Conservation (phyloP, 495 filamentous ascomycete species). For the Chaetomium fimeti region DNA sequence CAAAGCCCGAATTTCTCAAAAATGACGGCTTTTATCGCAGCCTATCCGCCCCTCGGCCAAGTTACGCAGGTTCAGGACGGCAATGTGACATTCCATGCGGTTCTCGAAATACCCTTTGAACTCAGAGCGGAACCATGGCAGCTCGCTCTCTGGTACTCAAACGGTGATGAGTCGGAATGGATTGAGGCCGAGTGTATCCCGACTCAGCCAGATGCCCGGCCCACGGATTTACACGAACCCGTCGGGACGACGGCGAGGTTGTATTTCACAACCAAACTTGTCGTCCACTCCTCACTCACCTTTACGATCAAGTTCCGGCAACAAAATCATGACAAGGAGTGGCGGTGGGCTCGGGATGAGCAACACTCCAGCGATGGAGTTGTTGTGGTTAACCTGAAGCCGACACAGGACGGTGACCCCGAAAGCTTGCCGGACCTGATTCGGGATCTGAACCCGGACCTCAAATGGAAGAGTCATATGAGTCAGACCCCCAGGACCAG, state of each 20-base stretch:
- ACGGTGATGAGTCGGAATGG: conserved; percentile 44
- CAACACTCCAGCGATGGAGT: conserved; percentile 61
- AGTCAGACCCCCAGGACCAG: conserved; percentile 70
- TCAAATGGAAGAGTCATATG: conserved; percentile 54
- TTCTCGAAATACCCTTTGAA: conserved; percentile 64
- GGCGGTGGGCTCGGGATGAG: conserved; percentile 75
- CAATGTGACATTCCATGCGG: conserved; percentile 61
- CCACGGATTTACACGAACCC: conserved; percentile 39
- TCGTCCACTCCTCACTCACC: conserved; percentile 45
- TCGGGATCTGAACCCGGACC: conserved; percentile 53
- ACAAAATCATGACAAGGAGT: conserved; percentile 46
- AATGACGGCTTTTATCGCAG: conserved; percentile 40
- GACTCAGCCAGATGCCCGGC: conserved; percentile 41
- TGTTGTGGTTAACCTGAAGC: conserved; percentile 49
- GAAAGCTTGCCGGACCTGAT: conserved; percentile 62
- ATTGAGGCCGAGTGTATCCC: conserved; percentile 42
- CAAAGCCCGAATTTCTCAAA: neutral
- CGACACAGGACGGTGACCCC: conserved; percentile 24
- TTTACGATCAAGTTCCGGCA: conserved; percentile 79
- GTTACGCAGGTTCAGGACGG: conserved; percentile 56
- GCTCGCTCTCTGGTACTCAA: conserved; percentile 74
- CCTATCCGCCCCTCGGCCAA: conserved; percentile 68
- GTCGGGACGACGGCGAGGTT: conserved; percentile 39
- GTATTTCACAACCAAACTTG: conserved; percentile 47
- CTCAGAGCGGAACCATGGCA: conserved; percentile 64